Evolutionary conservation across 2,329 filamentous ascomycete species (phyloP), one percentile per base, ranked within the genome.

Genomic region (Aspergillus jensenii): DNA sequence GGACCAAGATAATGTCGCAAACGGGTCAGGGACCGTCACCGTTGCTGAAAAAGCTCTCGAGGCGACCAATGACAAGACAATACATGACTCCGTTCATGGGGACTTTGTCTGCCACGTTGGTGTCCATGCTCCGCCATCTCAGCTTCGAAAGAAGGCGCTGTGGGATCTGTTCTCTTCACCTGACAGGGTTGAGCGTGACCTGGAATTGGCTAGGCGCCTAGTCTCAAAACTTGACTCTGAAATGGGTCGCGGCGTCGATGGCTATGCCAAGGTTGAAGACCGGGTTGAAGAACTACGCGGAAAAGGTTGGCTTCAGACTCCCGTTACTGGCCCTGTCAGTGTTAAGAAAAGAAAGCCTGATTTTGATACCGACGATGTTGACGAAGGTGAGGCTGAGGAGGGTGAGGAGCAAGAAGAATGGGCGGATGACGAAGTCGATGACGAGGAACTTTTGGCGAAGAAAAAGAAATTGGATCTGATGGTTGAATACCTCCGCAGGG

Each of bases 71-170:
- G 91, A 93, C 65, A 98, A 99, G 80, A 96, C 92, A 0, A 96
- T 99, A 61, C 91, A 96, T 68, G 95, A 99, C 70, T 89, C 96
- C 65, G 87, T 90, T 48, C 89, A 93, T 52, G 95, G 95, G 41
- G 95, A 99, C 72, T 99, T 99, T 73, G 93, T 93, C 31, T 97
- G 95, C 71, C 95, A 99, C 70, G 95, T 98, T 50, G 95, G 95
- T 59, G 90, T 99, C 21, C 95, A 99, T 75, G 92, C 92, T 60
- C 93, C 95, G 4, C 92, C 93, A 2, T 84, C 84, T 39, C 87
- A 91, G 56, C 90, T 92, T 2, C 84, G 93, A 55, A 97, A 96
- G 81, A 98, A 98, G 79, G 93, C 93, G 0, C 79, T 98, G 2
- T 98, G 93, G 93, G 93, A 98, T 74, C 81, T 98, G 8, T 98